Conservation (phyloP, 768 basidiomycete genomes). For the Fomitopsis pulvina region DNA sequence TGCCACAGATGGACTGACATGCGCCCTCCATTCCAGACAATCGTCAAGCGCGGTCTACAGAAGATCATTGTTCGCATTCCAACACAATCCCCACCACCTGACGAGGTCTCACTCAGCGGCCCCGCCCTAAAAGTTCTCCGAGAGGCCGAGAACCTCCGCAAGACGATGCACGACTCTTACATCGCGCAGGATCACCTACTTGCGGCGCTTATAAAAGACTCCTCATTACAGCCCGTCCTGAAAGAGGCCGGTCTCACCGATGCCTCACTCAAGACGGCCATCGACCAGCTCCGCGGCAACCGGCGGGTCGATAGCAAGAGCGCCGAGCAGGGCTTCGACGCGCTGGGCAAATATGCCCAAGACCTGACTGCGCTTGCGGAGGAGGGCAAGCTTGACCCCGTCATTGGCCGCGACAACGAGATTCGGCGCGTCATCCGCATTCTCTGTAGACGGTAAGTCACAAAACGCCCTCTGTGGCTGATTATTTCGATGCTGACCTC, state of each 20-base stretch:
- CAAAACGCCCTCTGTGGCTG: neutral
- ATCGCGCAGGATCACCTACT: constrained; percentile 92
- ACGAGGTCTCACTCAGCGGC: constrained; percentile 62
- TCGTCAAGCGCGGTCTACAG: constrained; percentile 67
- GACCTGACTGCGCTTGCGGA: constrained; percentile 85
- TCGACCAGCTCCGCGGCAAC: constrained; percentile 77
- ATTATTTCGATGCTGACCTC: constrained; percentile 9
- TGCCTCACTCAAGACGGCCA: constrained; percentile 64
- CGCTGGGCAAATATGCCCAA: constrained; percentile 80
- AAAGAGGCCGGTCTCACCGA: constrained; percentile 75
- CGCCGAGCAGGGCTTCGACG: constrained; percentile 92
- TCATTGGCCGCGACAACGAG: constrained; percentile 90
- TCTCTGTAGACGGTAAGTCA: constrained; percentile 60
- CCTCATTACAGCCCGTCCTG: constrained; percentile 56
- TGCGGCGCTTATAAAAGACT: constrained; percentile 75
- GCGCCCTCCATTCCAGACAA: constrained; percentile 32
- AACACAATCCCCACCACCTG: constrained; percentile 78
- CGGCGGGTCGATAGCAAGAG: constrained; percentile 78
- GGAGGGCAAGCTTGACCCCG: constrained; percentile 93
- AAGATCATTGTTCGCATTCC: constrained; percentile 77
- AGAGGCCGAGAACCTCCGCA: constrained; percentile 71
- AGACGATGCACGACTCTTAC: constrained; percentile 84
- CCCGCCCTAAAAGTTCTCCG: constrained; percentile 56
- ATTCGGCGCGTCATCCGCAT: constrained; percentile 82
- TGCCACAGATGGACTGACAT: neutral